phyloP scores from a whole-genome alignment of 2,329 filamentous ascomycete genomes.

The Botrytis elliptica region DNA sequence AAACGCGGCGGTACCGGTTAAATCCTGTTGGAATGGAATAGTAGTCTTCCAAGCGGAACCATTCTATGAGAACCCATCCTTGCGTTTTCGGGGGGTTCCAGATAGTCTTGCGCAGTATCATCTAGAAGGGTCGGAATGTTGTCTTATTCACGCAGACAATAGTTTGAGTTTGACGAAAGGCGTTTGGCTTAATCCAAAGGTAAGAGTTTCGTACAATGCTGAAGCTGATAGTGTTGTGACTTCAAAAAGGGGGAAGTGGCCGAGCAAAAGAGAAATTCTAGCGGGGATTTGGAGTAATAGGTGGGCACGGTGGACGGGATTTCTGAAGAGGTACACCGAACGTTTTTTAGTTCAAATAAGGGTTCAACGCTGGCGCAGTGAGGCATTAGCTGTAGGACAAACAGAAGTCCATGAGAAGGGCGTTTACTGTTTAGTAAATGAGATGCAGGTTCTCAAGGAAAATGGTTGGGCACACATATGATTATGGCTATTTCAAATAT shows the following conservation, averaged over 20 bases:
- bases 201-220: conserved; percentile 64
- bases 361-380: conserved; percentile 32
- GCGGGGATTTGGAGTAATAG: conserved; percentile 60
- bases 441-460: conserved; percentile 58
- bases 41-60: conserved; percentile 53
- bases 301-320: conserved; percentile 47
- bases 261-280: conserved; percentile 45
- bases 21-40: conserved; percentile 59
- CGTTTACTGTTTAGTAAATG: conserved; percentile 55
- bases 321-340: conserved; percentile 36
- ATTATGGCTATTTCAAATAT: neutral
- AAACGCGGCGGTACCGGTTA: conserved; percentile 51
- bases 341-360: conserved; percentile 28
- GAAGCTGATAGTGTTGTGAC: conserved; percentile 45
- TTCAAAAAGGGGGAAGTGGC: conserved; percentile 28
- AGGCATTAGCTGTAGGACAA: conserved; percentile 40
- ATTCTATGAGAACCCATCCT: conserved; percentile 45
- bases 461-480: conserved; percentile 57
- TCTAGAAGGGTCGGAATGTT: conserved; percentile 77
- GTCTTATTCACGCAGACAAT: conserved; percentile 73
- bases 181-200: conserved; percentile 67
- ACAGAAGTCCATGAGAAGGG: conserved; percentile 45
- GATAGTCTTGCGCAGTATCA: conserved; percentile 62
- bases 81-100: conserved; percentile 63
- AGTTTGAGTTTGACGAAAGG: conserved; percentile 43